These are phyloP conservation scores for Zygosaccharomyces lentus DNA, from an alignment of 805 yeast genomes.

Conservation along the genomic window DNA sequence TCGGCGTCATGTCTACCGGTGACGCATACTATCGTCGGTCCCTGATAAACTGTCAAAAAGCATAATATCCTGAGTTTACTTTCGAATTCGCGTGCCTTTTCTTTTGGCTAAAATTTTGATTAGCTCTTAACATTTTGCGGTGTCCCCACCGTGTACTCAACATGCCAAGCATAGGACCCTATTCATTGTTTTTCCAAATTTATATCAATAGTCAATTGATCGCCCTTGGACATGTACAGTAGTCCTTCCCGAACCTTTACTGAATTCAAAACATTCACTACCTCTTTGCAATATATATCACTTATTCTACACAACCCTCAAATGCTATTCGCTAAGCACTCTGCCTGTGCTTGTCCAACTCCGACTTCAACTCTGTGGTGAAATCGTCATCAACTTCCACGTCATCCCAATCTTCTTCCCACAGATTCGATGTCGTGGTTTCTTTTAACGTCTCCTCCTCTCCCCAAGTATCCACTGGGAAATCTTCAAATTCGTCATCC, in stretches of 20 bases:
- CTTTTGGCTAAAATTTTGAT: too few species aligned
- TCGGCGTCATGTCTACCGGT: too few species aligned
- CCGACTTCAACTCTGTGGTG: slow-evolving; percentile 63
- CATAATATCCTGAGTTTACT: too few species aligned
- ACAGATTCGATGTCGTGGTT: slow-evolving; percentile 48
- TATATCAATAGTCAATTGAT: too few species aligned
- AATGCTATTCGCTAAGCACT: not conserved
- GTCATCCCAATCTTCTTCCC: slow-evolving; percentile 99
- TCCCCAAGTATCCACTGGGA: slow-evolving; percentile 89
- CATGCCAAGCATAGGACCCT: too few species aligned
- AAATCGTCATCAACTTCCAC: slow-evolving; percentile 91
- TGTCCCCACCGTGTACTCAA: too few species aligned
- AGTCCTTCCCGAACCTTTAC: not conserved
- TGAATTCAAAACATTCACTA: not conserved
- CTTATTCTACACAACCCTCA: not conserved
- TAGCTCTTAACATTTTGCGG: too few species aligned
- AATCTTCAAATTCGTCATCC: slow-evolving; percentile 96
- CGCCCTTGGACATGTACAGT: too few species aligned
- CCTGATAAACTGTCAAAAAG: too few species aligned
- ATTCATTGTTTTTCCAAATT: too few species aligned
- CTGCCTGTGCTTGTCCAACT: slow-evolving; percentile 28
- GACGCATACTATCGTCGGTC: too few species aligned
- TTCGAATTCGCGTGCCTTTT: too few species aligned
- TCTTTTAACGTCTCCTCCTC: slow-evolving; percentile 49
- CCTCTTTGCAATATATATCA: not conserved